Conservation (phyloP, 2,329 filamentous ascomycete species). For the Fusarium coicis region DNA sequence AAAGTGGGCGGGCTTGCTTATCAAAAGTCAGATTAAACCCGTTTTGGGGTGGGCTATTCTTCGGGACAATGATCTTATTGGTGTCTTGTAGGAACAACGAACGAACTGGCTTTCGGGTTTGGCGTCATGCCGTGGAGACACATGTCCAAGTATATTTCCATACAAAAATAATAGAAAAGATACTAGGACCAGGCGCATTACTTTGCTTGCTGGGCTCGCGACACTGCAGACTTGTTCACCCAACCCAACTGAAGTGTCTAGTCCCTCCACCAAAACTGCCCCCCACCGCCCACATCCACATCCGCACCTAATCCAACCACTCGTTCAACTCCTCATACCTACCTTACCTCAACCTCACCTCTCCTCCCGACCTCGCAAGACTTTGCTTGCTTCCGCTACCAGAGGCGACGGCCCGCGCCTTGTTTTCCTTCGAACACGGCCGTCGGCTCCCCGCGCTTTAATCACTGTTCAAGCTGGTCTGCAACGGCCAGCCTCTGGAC, state of each 20-base stretch:
- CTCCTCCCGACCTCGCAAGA: conserved; percentile 31
- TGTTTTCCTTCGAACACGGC: conserved; percentile 20
- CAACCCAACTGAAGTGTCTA: conserved; percentile 14
- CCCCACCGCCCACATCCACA: conserved; percentile 43
- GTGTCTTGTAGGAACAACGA: conserved; percentile 11
- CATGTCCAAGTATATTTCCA: conserved; percentile 20
- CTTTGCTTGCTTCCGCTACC: conserved; percentile 21
- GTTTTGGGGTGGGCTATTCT: conserved; percentile 28
- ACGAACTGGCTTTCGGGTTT: conserved; percentile 25
- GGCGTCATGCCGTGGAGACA: conserved; percentile 33
- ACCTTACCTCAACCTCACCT: conserved; percentile 22
- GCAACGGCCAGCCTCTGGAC: conserved; percentile 30
- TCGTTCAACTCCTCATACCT: conserved; percentile 39
- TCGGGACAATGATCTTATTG: conserved; percentile 28
- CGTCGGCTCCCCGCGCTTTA: conserved; percentile 19
- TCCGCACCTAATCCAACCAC: conserved; percentile 28
- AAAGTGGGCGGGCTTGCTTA: conserved; percentile 16
- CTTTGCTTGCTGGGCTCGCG: conserved; percentile 14
- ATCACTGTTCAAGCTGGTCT: conserved; percentile 25
- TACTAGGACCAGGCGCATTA: conserved; percentile 23
- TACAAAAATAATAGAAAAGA: conserved; percentile 4
- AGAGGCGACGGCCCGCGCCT: conserved; percentile 38
- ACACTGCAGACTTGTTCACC: conserved; percentile 5
- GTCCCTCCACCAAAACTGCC: conserved; percentile 37
- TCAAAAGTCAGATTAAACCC: conserved; percentile 17